Evolutionary conservation across 164 flowering plant species (phyloP), one percentile per base, ranked within the genome.

Genomic region (Hamamelis virginiana): DNA sequence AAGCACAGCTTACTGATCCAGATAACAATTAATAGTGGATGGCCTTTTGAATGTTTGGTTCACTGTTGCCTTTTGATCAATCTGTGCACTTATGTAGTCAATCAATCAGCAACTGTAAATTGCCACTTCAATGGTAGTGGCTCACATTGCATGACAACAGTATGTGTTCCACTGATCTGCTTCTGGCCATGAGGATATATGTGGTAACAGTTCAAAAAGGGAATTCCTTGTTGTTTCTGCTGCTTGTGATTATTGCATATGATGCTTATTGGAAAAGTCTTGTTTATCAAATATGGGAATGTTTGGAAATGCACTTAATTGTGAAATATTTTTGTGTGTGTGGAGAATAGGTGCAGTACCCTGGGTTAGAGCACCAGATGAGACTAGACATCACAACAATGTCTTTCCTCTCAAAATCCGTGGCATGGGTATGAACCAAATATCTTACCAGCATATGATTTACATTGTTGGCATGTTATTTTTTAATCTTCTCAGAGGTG

Each of bases 311-410:
- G 41, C 41, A 33, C 41, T 33, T 33, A 33, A 33, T 33, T 33
- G 41, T 33, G 41, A 33, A 33, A 33, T 55, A 9, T 21, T 59
- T 62, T 15, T 44, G 26, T 5, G 50, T 55, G 61, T 71, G 2
- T 74, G 73, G 69, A 68, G 26, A 46, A 48, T 77, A 95, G 99
- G 97, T 95, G 63, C 99, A 95, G 43, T 95, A 95, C 77, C 99
- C 98, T 64, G 94, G 97, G 47, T 72, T 92, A 71, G 87, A 84
- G 77, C 70, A 76, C 8, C 87, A 83, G 75, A 84, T 92, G 92
- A 82, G 72, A 72, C 63, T 91, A 62, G 99, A 92, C 80, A 77
- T 80, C 41, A 69, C 81, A 71, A 86, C 89, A 58, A 92, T 95
- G 98, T 77, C 82, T 73, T 74, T 91, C 59, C 91, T 91, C 55